Conservation (phyloP, 768 basidiomycete species). For the Harrya chromipes region DNA sequence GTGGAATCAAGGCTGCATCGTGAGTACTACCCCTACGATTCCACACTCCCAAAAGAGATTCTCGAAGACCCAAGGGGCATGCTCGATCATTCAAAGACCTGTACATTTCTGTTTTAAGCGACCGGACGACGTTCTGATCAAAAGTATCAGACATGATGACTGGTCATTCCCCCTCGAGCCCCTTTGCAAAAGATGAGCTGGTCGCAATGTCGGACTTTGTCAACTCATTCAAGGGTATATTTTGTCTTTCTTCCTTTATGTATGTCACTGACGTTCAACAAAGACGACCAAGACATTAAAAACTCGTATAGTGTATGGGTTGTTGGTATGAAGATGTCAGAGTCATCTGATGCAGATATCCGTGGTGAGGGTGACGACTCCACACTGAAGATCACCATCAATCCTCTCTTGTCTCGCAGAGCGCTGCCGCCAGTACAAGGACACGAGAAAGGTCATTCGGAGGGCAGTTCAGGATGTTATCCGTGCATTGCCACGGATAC, state of each 20-base stretch:
- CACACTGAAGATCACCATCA: no score
- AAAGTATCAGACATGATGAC: conserved; percentile 11
- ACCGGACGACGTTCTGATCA: not conserved
- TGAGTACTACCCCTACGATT: conserved; percentile 9
- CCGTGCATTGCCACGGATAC: no score
- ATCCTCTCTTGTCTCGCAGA: no score
- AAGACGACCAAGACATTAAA: conserved; percentile 2
- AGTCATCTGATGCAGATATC: no score
- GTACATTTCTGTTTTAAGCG: not conserved
- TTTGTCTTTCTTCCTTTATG: not conserved
- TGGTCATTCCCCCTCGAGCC: conserved; percentile 15
- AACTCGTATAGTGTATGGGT: conserved; percentile 9
- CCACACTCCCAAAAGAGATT: not conserved
- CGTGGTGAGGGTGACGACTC: no score
- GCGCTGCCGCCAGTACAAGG: no score
- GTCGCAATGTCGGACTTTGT: conserved; percentile 12
- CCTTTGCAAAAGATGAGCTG: conserved; percentile 14
- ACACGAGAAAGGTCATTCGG: no score
- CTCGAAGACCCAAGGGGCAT: conserved; percentile 13
- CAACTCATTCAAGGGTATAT: no score
- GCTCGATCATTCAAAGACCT: conserved; percentile 13
- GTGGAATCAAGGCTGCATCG: conserved; percentile 12
- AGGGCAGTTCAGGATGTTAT: no score
- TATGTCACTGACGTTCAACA: not conserved
- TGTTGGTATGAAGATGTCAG: conserved; percentile 7